Evolutionary conservation across 2,329 filamentous ascomycete genomes (phyloP).

Genomic region (Aureobasidium sp.): DNA sequence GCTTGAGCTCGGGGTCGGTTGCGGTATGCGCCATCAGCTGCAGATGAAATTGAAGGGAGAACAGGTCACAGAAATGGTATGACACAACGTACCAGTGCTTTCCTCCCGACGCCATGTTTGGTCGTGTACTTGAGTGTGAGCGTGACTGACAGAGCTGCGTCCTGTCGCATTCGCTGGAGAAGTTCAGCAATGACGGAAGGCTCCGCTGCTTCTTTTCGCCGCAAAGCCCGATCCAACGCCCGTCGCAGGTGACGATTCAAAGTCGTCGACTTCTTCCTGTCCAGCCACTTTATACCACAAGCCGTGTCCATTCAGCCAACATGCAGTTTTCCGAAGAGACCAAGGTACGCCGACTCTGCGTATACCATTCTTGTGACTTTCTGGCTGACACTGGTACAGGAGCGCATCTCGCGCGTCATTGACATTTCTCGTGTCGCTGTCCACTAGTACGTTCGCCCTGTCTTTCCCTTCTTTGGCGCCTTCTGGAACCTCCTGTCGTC

Average conservation of each 20-base stretch:
- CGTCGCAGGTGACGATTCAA: neutral
- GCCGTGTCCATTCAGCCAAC: constrained; percentile 23
- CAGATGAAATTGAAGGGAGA: neutral
- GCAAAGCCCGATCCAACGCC: constrained; percentile 4
- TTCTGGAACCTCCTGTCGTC: neutral
- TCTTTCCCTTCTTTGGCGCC: neutral
- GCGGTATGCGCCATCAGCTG: neutral
- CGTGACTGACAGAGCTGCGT: neutral
- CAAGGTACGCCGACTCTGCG: constrained; percentile 54
- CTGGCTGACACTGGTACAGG: constrained; percentile 45
- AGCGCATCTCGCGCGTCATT: constrained; percentile 95
- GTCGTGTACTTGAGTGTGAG: neutral
- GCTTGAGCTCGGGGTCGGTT: neutral
- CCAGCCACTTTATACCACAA: neutral
- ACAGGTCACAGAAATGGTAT: neutral
- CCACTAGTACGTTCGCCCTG: constrained; percentile 67
- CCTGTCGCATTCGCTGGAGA: neutral
- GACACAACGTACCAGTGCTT: constrained; percentile 58
- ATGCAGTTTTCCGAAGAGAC: constrained; percentile 86
- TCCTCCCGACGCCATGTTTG: constrained; percentile 54
- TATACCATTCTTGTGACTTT: neutral
- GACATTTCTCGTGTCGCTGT: constrained; percentile 88
- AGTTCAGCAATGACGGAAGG: constrained; percentile 5
- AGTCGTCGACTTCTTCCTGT: neutral
- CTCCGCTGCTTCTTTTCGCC: neutral